Evolutionary conservation across 805 yeast genomes (phyloP).

Genomic region (Saturnispora zaruensis): DNA sequence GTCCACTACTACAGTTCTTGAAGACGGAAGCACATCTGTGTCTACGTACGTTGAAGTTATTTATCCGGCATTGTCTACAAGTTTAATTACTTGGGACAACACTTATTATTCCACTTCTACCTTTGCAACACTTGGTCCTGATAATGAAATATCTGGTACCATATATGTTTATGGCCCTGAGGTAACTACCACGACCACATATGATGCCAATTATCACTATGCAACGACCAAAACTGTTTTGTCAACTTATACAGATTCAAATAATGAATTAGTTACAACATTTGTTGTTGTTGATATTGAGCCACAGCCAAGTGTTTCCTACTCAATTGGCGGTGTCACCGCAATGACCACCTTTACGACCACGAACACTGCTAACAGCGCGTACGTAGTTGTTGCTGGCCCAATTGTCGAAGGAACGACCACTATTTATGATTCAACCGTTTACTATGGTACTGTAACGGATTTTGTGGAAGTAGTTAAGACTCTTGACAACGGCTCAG

Average conservation of each 20-base stretch:
- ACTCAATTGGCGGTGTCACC: not conserved
- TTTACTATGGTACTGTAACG: not conserved
- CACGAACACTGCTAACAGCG: not conserved
- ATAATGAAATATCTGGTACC: not conserved
- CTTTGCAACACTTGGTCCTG: not conserved
- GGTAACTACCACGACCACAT: not conserved
- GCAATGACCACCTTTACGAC: not conserved
- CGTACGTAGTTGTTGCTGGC: not conserved
- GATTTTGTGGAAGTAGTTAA: not conserved
- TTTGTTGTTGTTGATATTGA: not conserved
- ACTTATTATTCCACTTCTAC: not conserved
- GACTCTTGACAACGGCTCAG: not conserved
- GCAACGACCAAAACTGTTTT: not conserved
- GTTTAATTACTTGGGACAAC: not conserved
- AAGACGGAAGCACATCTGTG: not conserved
- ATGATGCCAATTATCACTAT: not conserved
- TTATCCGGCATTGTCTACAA: conserved; percentile 3
- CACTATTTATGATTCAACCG: not conserved
- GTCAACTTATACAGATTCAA: not conserved
- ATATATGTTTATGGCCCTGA: conserved; percentile 5
- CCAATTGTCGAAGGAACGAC: not conserved
- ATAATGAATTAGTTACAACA: not conserved
- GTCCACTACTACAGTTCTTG: not conserved
- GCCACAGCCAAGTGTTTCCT: conserved; percentile 1
- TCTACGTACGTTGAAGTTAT: not conserved